These are phyloP conservation scores for Nemania diffusa DNA, from an alignment of 2,329 filamentous ascomycete genomes.

Conservation along the genomic window DNA sequence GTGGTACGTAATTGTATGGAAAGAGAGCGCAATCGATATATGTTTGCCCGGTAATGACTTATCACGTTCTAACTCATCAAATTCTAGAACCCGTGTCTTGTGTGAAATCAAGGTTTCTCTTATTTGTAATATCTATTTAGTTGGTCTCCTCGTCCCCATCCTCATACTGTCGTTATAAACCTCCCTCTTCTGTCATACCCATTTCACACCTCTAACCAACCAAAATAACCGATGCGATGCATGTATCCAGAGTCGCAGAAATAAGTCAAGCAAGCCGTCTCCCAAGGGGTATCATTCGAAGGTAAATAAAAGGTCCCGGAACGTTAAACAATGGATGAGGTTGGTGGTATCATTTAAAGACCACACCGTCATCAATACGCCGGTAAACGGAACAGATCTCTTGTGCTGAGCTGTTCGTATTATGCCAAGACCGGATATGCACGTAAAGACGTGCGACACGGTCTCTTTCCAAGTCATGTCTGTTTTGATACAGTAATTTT, in stretches of 20 bases:
- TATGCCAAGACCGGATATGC: constrained; percentile 25
- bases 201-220: neutral
- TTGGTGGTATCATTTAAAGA: constrained; percentile 3
- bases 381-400: constrained; percentile 26
- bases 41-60: too few species aligned
- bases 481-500: neutral
- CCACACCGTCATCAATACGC: constrained; percentile 35
- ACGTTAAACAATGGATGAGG: constrained; percentile 29
- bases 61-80: neutral
- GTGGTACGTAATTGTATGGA: too few species aligned
- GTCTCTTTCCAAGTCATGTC: constrained; percentile 3
- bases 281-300: constrained; percentile 49
- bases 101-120: neutral
- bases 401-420: constrained; percentile 29
- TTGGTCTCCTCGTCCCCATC: neutral
- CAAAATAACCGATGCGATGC: constrained; percentile 11
- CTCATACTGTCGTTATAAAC: constrained; percentile 8
- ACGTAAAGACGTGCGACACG: constrained; percentile 2
- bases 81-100: neutral
- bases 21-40: too few species aligned
- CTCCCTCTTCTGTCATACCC: neutral
- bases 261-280: constrained; percentile 16
- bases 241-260: constrained; percentile 18
- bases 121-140: neutral
- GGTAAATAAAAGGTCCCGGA: constrained; percentile 46